Evolutionary conservation across 2,329 filamentous ascomycete genomes (phyloP).

Genomic region (Colletotrichum graminicola): DNA sequence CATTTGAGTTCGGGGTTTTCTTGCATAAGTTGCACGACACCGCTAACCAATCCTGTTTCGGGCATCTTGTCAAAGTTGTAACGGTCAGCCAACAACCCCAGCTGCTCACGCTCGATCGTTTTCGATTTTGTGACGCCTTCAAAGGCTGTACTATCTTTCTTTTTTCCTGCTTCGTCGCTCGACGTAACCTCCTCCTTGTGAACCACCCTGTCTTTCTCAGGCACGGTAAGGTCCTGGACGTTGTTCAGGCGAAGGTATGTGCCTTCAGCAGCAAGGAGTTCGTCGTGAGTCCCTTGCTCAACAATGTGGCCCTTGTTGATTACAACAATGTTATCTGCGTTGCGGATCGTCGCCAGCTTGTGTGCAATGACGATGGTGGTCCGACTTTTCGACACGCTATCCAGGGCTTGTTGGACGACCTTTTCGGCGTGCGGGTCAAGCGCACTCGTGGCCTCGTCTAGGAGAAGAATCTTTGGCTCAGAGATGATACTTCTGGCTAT

Average conservation of each 20-base stretch:
- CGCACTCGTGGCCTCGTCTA: no score
- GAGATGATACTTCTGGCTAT: no score
- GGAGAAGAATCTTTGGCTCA: no score
- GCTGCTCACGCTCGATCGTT: no score
- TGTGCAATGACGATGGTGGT: no score
- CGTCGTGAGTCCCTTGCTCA: slow-evolving; percentile 48
- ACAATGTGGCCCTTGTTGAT: slow-evolving; percentile 48
- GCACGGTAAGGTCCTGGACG: slow-evolving; percentile 43
- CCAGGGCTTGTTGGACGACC: no score
- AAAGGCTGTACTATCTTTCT: no score
- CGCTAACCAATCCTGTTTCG: not conserved
- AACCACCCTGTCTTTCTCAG: not conserved
- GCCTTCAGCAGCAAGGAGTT: slow-evolving; percentile 36
- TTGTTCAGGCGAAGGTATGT: slow-evolving; percentile 45
- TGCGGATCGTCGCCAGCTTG: no score
- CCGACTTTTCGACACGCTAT: no score
- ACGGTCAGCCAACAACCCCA: not conserved
- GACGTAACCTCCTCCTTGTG: not conserved
- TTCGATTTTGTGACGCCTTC: no score
- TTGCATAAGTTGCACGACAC: not conserved
- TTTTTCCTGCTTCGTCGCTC: not conserved
- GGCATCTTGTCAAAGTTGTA: not conserved
- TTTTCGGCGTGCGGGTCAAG: no score
- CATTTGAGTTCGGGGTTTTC: not conserved
- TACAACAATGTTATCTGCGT: no score